Evolutionary conservation across 108 stramenopile genomes (phyloP).

Genomic region (Nitzschia inconspicua): DNA sequence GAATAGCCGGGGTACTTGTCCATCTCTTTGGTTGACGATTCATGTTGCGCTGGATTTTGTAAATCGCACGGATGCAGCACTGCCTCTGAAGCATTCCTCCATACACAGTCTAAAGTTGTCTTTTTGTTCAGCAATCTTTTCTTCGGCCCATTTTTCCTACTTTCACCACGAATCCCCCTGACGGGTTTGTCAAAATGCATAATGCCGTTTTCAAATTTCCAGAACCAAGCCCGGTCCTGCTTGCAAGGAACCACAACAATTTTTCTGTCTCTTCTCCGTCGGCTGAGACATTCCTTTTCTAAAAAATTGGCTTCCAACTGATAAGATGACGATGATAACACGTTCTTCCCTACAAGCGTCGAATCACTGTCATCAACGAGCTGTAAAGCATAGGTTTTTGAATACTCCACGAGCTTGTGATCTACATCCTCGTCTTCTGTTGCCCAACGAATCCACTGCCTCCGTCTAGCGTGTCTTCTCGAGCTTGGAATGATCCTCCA

Average conservation of each 20-base stretch:
- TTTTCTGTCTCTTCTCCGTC: slow-evolving; percentile 25
- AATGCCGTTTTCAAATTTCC: slow-evolving; percentile 57
- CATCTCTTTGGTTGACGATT: too few relatives aligned
- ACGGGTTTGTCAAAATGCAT: slow-evolving; percentile 34
- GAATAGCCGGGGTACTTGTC: too few relatives aligned
- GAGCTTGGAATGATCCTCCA: slow-evolving; percentile 47
- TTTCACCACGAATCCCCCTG: neutral
- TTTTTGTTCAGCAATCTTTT: slow-evolving; percentile 16
- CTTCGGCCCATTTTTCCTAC: neutral
- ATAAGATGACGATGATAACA: neutral
- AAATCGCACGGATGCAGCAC: slow-evolving; percentile 17
- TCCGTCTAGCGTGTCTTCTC: slow-evolving; percentile 17
- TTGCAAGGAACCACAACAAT: slow-evolving; percentile 44
- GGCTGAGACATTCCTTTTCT: slow-evolving; percentile 22
- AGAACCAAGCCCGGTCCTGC: slow-evolving; percentile 60
- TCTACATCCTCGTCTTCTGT: slow-evolving; percentile 20
- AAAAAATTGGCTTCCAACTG: neutral
- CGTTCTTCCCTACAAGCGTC: neutral
- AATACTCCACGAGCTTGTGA: neutral
- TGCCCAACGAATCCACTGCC: slow-evolving; percentile 26
- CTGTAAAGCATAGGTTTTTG: slow-evolving; percentile 26
- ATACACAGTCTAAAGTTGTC: slow-evolving; percentile 19
- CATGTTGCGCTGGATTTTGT: neutral
- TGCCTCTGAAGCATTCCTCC: slow-evolving; percentile 11
- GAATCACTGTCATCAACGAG: slow-evolving; percentile 14